Evolutionary conservation across 2,329 filamentous ascomycete genomes (phyloP).

Genomic region (Diaporthe vaccinii): DNA sequence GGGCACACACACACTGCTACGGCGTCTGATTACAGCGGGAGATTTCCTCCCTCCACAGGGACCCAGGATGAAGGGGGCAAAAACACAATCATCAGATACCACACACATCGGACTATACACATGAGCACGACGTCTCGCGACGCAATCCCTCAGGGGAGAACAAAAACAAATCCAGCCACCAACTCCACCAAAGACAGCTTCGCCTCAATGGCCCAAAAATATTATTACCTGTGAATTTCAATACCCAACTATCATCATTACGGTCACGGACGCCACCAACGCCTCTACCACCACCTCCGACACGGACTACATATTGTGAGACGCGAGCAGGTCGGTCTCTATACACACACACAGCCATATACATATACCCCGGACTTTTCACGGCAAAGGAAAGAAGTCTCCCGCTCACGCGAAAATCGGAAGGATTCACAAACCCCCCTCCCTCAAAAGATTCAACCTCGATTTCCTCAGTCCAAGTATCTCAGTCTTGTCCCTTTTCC

Average conservation of each 20-base stretch:
- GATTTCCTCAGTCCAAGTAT: slow-evolving; percentile 39
- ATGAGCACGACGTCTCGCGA: slow-evolving; percentile 38
- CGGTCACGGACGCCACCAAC: not conserved
- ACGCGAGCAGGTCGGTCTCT: slow-evolving; percentile 4
- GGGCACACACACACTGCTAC: slow-evolving; percentile 26
- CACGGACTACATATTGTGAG: not conserved
- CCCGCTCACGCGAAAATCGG: slow-evolving; percentile 50
- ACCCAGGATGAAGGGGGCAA: not conserved
- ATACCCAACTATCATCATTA: slow-evolving; percentile 10
- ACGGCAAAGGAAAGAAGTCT: slow-evolving; percentile 41
- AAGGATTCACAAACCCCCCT: slow-evolving; percentile 3
- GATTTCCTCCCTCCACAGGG: slow-evolving; percentile 39
- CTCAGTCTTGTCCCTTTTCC: not conserved
- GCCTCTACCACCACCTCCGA: not conserved
- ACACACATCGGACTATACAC: slow-evolving; percentile 26
- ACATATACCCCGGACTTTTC: slow-evolving; percentile 38
- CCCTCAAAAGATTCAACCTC: slow-evolving; percentile 33
- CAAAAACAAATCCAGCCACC: not conserved
- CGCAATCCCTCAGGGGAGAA: slow-evolving; percentile 13
- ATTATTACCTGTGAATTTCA: slow-evolving; percentile 2
- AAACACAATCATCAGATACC: slow-evolving; percentile 2
- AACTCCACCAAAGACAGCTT: slow-evolving; percentile 12
- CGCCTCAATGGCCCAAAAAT: slow-evolving; percentile 14
- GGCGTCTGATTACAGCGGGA: slow-evolving; percentile 39
- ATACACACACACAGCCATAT: slow-evolving; percentile 37